These are phyloP conservation scores for Epichloe sp. DNA, from an alignment of 2,329 filamentous ascomycete species.

Conservation along the genomic window DNA sequence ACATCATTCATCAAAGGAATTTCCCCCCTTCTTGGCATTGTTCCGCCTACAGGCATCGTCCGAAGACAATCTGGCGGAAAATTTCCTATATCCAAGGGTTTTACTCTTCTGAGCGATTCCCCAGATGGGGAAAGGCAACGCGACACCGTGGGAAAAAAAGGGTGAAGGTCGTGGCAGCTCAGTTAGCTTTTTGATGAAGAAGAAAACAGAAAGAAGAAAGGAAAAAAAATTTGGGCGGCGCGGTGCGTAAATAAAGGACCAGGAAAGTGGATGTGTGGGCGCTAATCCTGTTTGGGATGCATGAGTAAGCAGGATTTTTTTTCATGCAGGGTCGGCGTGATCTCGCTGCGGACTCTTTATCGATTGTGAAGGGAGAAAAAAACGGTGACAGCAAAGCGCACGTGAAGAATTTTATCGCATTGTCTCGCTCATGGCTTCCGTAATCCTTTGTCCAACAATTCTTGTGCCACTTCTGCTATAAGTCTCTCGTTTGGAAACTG, in stretches of 20 bases:
- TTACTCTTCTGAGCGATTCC: conserved; percentile 45
- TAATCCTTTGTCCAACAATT: conserved; percentile 39
- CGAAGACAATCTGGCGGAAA: conserved; percentile 29
- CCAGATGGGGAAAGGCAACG: conserved; percentile 41
- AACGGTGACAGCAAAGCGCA: too few species aligned
- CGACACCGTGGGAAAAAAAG: conserved; percentile 40
- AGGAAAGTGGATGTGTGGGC: not conserved
- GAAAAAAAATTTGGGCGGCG: conserved; percentile 18
- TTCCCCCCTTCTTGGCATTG: conserved; percentile 48
- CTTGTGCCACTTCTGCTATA: conserved; percentile 38
- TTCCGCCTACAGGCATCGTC: conserved; percentile 31
- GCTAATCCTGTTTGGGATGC: conserved; percentile 11
- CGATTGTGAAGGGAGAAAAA: not conserved
- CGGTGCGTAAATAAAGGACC: conserved; percentile 13
- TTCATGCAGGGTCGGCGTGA: not conserved
- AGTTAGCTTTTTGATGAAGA: conserved; percentile 51
- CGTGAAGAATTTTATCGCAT: too few species aligned
- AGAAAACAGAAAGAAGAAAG: conserved; percentile 27
- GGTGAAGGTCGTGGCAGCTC: conserved; percentile 52
- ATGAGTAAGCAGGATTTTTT: not conserved
- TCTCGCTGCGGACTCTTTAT: not conserved
- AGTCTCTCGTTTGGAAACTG: conserved; percentile 45
- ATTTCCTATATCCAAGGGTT: conserved; percentile 52
- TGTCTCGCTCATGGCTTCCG: conserved; percentile 15
- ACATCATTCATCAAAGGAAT: conserved; percentile 12